phyloP scores from a whole-genome alignment of 805 yeast genomes.

The Kazachstania africana region DNA sequence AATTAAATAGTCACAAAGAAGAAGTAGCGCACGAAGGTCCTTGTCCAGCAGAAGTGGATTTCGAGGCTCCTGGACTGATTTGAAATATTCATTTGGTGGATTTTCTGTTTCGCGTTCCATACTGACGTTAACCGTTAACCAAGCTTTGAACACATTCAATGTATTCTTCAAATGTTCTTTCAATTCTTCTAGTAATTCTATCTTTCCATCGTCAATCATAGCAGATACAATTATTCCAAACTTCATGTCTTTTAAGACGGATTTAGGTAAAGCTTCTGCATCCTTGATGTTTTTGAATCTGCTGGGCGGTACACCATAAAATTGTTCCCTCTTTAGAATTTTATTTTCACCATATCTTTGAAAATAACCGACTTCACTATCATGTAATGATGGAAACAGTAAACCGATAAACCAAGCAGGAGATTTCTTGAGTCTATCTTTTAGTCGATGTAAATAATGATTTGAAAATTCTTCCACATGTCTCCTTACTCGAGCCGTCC shows the following conservation, averaged over 20 bases:
- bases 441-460: slow-evolving; percentile 52
- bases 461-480: slow-evolving; percentile 56
- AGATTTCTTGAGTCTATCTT: slow-evolving; percentile 34
- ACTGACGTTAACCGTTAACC: slow-evolving; percentile 6
- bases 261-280: slow-evolving; percentile 13
- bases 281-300: slow-evolving; percentile 14
- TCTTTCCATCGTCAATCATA: slow-evolving; percentile 23
- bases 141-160: slow-evolving; percentile 10
- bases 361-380: slow-evolving; percentile 36
- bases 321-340: slow-evolving; percentile 1
- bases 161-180: slow-evolving; percentile 10
- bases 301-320: slow-evolving; percentile 15
- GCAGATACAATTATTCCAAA: slow-evolving; percentile 25
- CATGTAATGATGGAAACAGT: slow-evolving; percentile 48
- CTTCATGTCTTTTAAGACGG: slow-evolving; percentile 15
- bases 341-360: slow-evolving; percentile 31
- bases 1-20: slow-evolving; percentile 13
- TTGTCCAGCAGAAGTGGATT: slow-evolving; percentile 13
- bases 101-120: slow-evolving; percentile 5
- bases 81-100: slow-evolving; percentile 10
- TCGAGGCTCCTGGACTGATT: not conserved
- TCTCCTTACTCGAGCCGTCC: slow-evolving; percentile 34
- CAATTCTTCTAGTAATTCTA: slow-evolving; percentile 12
- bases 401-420: slow-evolving; percentile 52
- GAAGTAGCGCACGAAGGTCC: slow-evolving; percentile 20